phyloP scores from a whole-genome alignment of 108 stramenopile genomes.

The Ochromonas danica region DNA sequence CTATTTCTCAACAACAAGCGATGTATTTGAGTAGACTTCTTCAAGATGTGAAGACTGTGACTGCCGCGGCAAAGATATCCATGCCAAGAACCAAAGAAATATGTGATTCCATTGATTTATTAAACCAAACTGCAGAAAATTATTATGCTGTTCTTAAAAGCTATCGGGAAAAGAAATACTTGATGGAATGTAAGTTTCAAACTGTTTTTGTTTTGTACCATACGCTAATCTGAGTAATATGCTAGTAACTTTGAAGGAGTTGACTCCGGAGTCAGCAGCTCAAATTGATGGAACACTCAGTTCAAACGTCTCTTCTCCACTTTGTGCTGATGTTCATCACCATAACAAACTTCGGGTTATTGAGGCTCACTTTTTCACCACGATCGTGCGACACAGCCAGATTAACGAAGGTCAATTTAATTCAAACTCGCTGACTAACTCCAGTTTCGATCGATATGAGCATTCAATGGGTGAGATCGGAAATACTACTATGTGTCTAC shows the following conservation, averaged over 20 bases:
- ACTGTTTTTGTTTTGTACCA: neutral
- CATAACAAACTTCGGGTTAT: neutral
- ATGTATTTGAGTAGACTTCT: no score
- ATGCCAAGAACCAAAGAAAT: neutral
- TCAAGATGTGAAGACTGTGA: neutral
- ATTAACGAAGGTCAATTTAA: neutral
- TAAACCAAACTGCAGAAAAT: neutral
- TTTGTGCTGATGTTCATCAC: neutral
- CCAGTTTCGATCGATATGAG: no score
- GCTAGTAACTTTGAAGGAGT: neutral
- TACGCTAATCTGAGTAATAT: neutral
- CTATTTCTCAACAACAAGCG: no score
- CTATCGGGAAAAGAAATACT: constrained; percentile 5
- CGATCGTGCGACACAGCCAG: neutral
- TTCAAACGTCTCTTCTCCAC: neutral
- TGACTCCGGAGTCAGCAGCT: neutral
- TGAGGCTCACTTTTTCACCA: constrained; percentile 8
- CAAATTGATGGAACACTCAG: neutral
- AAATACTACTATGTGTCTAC: neutral
- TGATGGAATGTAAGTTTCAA: neutral
- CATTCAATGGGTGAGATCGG: neutral
- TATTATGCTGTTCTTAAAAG: neutral
- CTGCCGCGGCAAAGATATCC: neutral
- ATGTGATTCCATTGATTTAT: neutral
- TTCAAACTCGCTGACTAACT: neutral